Percentiles rank a stretch among this genome's conserved stretches.
Conservation (phyloP, 495 filamentous ascomycete species). For the Baudoinia panamericana region DNA sequence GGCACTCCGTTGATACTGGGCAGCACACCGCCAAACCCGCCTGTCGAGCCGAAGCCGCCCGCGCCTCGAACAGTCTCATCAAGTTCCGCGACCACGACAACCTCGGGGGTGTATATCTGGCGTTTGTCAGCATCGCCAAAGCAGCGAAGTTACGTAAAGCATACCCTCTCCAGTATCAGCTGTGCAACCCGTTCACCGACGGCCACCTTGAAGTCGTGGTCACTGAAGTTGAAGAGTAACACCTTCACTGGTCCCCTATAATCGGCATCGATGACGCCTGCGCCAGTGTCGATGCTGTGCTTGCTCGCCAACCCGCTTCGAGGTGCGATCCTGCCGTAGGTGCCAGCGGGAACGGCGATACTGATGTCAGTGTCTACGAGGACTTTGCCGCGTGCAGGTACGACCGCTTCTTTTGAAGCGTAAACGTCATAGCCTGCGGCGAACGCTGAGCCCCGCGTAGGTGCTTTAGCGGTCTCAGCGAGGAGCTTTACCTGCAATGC, state of each 20-base stretch:
- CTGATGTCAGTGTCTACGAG: conserved; percentile 81
- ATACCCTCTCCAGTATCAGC: conserved; percentile 71
- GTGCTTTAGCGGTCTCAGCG: conserved; percentile 53
- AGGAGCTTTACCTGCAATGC: conserved; percentile 78
- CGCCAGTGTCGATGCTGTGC: conserved; percentile 87
- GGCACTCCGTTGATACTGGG: conserved; percentile 7
- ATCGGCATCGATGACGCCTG: conserved; percentile 94
- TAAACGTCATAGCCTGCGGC: conserved; percentile 92
- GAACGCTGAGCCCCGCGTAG: conserved; percentile 77
- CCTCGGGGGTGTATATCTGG: conserved; percentile 78
- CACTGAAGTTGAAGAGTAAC: conserved; percentile 81
- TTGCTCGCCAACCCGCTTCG: conserved; percentile 84
- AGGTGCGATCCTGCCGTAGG: conserved; percentile 89
- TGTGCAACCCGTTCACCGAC: conserved; percentile 85
- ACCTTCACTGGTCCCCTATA: conserved; percentile 92
- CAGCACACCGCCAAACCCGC: conserved; percentile 34
- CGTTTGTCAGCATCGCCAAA: conserved; percentile 10
- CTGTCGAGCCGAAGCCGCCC: conserved; percentile 91
- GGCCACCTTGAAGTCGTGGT: conserved; percentile 67
- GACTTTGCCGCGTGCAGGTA: conserved; percentile 71
- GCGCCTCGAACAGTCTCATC: conserved; percentile 83
- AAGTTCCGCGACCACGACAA: conserved; percentile 71
- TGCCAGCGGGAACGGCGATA: conserved; percentile 75
- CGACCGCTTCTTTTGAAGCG: conserved; percentile 53
- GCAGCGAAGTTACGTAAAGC: no score